A percentile compares a stretch with the other conserved stretches of the same genome.
These are phyloP conservation scores for Pestalotiopsis sp. DNA, from an alignment of 2,329 filamentous ascomycete genomes.

Conservation along the genomic window DNA sequence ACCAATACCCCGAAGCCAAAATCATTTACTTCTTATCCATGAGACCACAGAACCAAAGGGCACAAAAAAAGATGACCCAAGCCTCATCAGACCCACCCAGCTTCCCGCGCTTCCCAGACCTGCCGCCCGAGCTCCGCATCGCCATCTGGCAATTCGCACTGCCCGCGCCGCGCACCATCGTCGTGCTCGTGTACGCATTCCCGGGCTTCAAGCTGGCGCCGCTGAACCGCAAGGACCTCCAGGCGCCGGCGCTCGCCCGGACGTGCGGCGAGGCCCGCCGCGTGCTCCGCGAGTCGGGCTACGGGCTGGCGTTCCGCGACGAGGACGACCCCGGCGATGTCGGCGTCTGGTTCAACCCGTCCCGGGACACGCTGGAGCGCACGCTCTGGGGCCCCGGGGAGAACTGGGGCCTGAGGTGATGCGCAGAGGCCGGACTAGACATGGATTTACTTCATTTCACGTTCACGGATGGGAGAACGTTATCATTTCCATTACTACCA, in stretches of 20 bases:
- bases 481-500: too few species aligned
- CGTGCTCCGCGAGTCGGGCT: conserved; percentile 27
- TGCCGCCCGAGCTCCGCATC: conserved; percentile 29
- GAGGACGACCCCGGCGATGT: conserved; percentile 28
- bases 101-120: conserved; percentile 21
- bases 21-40: neutral
- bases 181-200: conserved; percentile 26
- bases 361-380: conserved; percentile 25
- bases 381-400: conserved; percentile 30
- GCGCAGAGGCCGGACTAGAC: too few species aligned
- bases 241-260: conserved; percentile 25
- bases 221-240: conserved; percentile 24
- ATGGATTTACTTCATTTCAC: neutral
- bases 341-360: conserved; percentile 30
- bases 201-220: conserved; percentile 26
- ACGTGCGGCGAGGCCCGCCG: conserved; percentile 31
- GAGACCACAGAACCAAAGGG: too few species aligned
- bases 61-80: neutral
- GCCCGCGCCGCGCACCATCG: conserved; percentile 26
- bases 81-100: neutral
- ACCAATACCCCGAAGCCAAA: too few species aligned
- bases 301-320: conserved; percentile 29
- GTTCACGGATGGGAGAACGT: neutral
- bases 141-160: conserved; percentile 31
- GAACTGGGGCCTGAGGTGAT: conserved; percentile 5